phyloP scores from a whole-genome alignment of 345 rosid species.

The Hibiscus mutabilis region DNA sequence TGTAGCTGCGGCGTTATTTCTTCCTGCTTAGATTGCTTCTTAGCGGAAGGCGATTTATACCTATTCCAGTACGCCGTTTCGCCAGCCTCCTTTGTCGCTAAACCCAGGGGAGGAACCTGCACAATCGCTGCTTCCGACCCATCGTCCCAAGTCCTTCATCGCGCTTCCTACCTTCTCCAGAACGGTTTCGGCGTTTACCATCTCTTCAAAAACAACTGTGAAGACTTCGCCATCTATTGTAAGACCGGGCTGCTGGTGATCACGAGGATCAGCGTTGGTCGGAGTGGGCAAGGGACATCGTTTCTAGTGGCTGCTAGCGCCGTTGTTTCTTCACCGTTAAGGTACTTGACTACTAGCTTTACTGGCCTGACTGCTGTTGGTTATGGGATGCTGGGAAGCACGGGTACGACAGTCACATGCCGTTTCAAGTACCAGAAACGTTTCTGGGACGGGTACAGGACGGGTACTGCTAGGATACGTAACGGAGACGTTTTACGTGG shows the following conservation, averaged over 20 bases:
- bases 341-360: slow-evolving; percentile 47
- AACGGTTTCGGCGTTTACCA: slow-evolving; percentile 69
- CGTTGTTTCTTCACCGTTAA: slow-evolving; percentile 38
- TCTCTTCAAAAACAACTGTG: slow-evolving; percentile 66
- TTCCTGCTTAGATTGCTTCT: slow-evolving; percentile 74
- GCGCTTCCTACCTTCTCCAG: slow-evolving; percentile 44
- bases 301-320: slow-evolving; percentile 43
- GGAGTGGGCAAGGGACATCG: slow-evolving; percentile 69
- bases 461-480: too few species aligned
- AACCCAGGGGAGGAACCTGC: slow-evolving; percentile 76
- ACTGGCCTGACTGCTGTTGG: slow-evolving; percentile 49
- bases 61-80: slow-evolving; percentile 53
- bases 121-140: slow-evolving; percentile 62
- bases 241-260: slow-evolving; percentile 56
- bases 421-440: too few species aligned
- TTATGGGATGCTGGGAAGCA: slow-evolving; percentile 8
- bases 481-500: too few species aligned
- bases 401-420: too few species aligned
- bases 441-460: too few species aligned
- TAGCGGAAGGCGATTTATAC: slow-evolving; percentile 49
- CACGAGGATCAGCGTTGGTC: slow-evolving; percentile 45
- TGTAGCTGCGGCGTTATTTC: slow-evolving; percentile 43
- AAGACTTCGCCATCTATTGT: slow-evolving; percentile 73
- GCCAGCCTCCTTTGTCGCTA: slow-evolving; percentile 36
- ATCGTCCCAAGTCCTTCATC: slow-evolving; percentile 42